A percentile compares a stretch with the other conserved stretches of the same genome.
Evolutionary conservation across 148 eudicot species (phyloP).

Genomic region (Oxyria digyna): DNA sequence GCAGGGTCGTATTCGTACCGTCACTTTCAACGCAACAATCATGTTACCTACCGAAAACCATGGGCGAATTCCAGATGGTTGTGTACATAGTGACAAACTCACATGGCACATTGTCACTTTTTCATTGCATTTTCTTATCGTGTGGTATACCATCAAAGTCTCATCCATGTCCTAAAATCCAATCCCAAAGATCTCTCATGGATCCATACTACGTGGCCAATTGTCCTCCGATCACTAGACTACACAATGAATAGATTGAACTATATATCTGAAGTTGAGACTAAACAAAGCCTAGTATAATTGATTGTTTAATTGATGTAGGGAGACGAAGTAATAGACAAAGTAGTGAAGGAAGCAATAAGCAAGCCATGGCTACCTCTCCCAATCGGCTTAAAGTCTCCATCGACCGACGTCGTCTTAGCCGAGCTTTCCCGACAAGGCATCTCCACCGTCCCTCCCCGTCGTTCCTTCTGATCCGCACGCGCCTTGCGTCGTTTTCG

Average conservation of each 20-base stretch:
- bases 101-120: neutral
- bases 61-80: neutral
- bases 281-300: no score
- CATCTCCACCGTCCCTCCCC: constrained; percentile 47
- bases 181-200: constrained; percentile 2
- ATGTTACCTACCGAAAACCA: neutral
- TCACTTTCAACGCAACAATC: constrained; percentile 6
- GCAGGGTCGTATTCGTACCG: no score
- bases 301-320: constrained; percentile 15
- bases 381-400: constrained; percentile 74
- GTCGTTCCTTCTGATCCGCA: neutral
- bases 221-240: no score
- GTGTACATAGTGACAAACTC: neutral
- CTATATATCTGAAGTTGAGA: no score
- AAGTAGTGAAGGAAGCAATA: constrained; percentile 76
- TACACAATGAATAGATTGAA: no score
- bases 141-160: neutral
- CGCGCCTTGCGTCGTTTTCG: neutral
- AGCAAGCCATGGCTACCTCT: constrained; percentile 84
- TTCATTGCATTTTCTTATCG: neutral
- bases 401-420: constrained; percentile 61
- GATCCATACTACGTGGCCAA: no score
- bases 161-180: constrained; percentile 5
- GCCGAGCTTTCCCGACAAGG: constrained; percentile 65
- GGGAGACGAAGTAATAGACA: constrained; percentile 70